Percentiles rank a stretch among this genome's conserved stretches.
Evolutionary conservation across 257 asterid genomes (phyloP).

Genomic region (Leonotis leonurus): DNA sequence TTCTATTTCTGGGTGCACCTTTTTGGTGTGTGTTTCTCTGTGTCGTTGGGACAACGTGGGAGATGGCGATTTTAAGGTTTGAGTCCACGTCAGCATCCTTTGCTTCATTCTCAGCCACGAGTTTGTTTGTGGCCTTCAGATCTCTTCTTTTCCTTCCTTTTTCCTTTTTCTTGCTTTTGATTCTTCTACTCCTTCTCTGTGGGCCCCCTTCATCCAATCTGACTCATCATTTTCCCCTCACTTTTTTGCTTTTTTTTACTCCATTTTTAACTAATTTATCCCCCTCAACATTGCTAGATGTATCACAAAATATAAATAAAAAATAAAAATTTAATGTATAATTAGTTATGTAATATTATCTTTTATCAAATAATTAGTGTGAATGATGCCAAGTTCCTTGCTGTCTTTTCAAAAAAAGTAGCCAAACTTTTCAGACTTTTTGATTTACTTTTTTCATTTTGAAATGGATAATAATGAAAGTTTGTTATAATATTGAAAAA

Average conservation of each 20-base stretch:
- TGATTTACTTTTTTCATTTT: not conserved
- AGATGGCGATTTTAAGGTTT: conserved; percentile 8
- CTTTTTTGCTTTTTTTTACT: not conserved
- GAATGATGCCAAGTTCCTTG: conserved; percentile 4
- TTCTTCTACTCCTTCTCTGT: conserved; percentile 20
- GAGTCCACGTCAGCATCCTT: conserved; percentile 41
- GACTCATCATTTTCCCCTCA: conserved; percentile 26
- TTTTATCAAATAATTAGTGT: not conserved
- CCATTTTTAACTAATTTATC: too few species aligned
- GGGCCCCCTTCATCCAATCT: conserved; percentile 21
- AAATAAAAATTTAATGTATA: too few species aligned
- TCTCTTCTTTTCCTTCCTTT: conserved; percentile 15
- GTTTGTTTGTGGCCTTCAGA: conserved; percentile 53
- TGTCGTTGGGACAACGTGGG: conserved; percentile 20
- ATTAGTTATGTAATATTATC: not conserved
- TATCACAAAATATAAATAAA: too few species aligned
- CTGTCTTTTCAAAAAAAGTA: conserved; percentile 27
- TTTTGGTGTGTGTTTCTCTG: conserved; percentile 11
- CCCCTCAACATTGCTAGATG: too few species aligned
- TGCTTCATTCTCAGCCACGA: conserved; percentile 52
- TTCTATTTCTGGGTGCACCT: conserved; percentile 10
- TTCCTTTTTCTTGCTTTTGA: too few species aligned
- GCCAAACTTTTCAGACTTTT: conserved; percentile 18
- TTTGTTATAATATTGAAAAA: conserved; percentile 6
- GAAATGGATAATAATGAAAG: conserved; percentile 37